Evolutionary conservation across 2,329 filamentous ascomycete species (phyloP).

Genomic region (Scleromitrula shiraiana): DNA sequence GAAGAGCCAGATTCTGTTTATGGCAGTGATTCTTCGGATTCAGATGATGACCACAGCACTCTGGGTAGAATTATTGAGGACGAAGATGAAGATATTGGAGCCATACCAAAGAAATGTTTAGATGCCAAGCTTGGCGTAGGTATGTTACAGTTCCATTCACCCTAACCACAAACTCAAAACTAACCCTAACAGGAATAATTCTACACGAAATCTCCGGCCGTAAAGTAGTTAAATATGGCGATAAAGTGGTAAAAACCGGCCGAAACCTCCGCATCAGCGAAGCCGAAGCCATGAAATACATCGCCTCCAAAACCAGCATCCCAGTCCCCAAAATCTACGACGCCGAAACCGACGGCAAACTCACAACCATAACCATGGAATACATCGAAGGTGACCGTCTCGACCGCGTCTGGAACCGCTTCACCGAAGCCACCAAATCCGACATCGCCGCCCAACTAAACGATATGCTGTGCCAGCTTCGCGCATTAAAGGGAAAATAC

Average conservation of each 20-base stretch:
- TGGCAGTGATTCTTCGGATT: too few species aligned
- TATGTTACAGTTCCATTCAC: neutral
- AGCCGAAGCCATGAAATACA: constrained; percentile 34
- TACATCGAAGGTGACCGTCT: constrained; percentile 11
- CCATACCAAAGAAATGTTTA: constrained; percentile 3
- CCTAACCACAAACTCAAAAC: neutral
- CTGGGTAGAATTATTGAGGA: constrained; percentile 4
- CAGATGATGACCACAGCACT: constrained; percentile 2
- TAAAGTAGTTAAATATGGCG: constrained; percentile 10
- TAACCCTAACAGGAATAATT: constrained; percentile 3
- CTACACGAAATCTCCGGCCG: constrained; percentile 9
- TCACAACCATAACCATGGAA: constrained; percentile 12
- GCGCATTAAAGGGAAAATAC: constrained; percentile 6
- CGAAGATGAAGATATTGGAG: neutral
- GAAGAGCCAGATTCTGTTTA: constrained; percentile 1
- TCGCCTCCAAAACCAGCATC: constrained; percentile 35
- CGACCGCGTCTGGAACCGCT: constrained; percentile 9
- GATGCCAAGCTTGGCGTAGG: constrained; percentile 7
- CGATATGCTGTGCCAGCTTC: constrained; percentile 12
- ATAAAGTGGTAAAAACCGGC: constrained; percentile 13
- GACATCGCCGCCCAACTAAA: constrained; percentile 9
- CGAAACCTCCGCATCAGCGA: constrained; percentile 29
- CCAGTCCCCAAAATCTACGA: constrained; percentile 37
- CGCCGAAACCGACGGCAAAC: neutral
- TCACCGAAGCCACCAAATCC: constrained; percentile 9